Evolutionary conservation across 805 yeast genomes (phyloP).

Genomic region (Pichia phayaonensis): DNA sequence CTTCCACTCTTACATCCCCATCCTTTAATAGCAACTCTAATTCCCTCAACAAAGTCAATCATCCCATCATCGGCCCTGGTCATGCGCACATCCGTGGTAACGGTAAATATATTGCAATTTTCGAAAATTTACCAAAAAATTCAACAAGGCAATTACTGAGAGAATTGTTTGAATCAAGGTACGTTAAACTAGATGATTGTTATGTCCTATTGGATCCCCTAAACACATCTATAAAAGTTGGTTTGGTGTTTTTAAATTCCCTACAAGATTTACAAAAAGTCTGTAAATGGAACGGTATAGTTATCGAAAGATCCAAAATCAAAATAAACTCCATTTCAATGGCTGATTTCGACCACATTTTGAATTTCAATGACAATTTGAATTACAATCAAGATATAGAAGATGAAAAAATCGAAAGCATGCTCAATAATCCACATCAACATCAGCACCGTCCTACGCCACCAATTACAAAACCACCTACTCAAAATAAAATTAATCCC

Average conservation of each 20-base stretch:
- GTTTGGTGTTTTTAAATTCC: constrained; percentile 52
- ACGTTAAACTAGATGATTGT: constrained; percentile 48
- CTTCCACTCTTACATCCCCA: constrained; percentile 36
- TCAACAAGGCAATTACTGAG: constrained; percentile 44
- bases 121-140: constrained; percentile 51
- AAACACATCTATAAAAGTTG: constrained; percentile 38
- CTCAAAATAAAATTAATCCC: constrained; percentile 44
- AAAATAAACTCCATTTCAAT: constrained; percentile 30
- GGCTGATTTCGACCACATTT: constrained; percentile 32
- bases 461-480: background rate
- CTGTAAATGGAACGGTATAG: constrained; percentile 54
- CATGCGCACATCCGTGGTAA: too few relatives aligned
- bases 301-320: constrained; percentile 30
- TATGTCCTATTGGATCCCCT: constrained; percentile 41
- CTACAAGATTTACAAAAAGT: constrained; percentile 49
- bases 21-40: background rate
- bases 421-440: too few relatives aligned
- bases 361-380: constrained; percentile 20
- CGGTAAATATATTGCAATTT: constrained; percentile 11
- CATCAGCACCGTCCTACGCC: too few relatives aligned
- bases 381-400: constrained; percentile 24
- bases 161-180: constrained; percentile 58
- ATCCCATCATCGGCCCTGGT: too few relatives aligned
- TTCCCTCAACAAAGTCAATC: background rate
- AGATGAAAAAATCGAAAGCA: constrained; percentile 14